Evolutionary conservation across 352 stramenopile genomes (phyloP).

Genomic region (Phytopythium delawarense): DNA sequence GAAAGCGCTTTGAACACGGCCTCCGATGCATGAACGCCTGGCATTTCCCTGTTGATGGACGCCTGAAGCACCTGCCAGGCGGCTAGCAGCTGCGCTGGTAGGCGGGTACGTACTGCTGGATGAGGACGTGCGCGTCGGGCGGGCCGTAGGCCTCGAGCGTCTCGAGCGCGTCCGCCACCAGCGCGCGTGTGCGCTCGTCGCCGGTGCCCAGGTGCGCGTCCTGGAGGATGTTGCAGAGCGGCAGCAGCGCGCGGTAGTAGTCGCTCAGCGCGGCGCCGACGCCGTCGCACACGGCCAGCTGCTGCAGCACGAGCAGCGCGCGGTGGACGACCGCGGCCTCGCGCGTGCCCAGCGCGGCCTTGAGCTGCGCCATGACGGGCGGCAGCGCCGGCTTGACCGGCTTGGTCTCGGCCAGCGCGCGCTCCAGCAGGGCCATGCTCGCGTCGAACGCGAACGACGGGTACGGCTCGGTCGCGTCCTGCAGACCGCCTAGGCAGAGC

Average conservation of each 20-base stretch:
- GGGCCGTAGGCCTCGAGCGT: conserved; percentile 68
- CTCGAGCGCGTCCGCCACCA: conserved; percentile 66
- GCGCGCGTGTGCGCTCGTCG: conserved; percentile 46
- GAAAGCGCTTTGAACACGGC: background rate
- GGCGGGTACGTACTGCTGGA: conserved; percentile 74
- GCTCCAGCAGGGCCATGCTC: conserved; percentile 59
- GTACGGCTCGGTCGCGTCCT: conserved; percentile 72
- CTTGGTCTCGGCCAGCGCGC: conserved; percentile 32
- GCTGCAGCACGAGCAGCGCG: conserved; percentile 67
- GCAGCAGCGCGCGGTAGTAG: conserved; percentile 70
- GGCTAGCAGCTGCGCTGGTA: conserved; percentile 45
- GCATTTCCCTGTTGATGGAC: background rate
- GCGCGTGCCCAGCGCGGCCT: conserved; percentile 54
- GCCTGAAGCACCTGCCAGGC: background rate
- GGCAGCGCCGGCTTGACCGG: conserved; percentile 45
- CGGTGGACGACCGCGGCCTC: conserved; percentile 63
- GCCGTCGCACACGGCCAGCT: conserved; percentile 63
- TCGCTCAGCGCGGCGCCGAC: conserved; percentile 58
- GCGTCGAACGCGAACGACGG: conserved; percentile 68
- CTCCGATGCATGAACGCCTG: background rate
- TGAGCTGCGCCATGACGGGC: conserved; percentile 57
- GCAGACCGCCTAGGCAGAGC: conserved; percentile 69
- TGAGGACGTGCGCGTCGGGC: conserved; percentile 61
- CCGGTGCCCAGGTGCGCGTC: conserved; percentile 72
- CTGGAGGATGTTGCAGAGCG: conserved; percentile 80